Conservation (phyloP, 2,329 filamentous ascomycete species). For the Stachybotrys echinatus region DNA sequence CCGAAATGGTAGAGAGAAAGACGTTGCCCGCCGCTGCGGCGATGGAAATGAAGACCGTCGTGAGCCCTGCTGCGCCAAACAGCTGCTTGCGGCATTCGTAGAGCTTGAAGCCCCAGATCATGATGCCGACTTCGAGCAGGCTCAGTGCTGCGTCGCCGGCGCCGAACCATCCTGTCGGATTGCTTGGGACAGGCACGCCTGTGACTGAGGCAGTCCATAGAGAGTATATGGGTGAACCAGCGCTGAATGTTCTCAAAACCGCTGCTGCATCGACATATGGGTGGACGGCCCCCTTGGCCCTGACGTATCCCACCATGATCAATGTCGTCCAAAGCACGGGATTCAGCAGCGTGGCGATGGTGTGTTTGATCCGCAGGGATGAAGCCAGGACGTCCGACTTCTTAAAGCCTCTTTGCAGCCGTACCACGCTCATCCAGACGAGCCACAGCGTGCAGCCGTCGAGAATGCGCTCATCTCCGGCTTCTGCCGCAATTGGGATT, state of each 20-base stretch:
- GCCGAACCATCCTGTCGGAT: conserved; percentile 27
- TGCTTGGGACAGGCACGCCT: conserved; percentile 4
- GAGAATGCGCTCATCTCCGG: conserved; percentile 31
- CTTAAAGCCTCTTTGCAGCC: conserved; percentile 31
- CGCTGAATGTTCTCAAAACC: conserved; percentile 22
- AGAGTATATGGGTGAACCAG: conserved; percentile 26
- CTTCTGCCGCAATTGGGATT: conserved; percentile 30
- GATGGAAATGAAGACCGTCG: conserved; percentile 30
- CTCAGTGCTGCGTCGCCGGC: conserved; percentile 44
- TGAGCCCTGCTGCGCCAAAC: conserved; percentile 34
- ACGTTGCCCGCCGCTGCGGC: conserved; percentile 35
- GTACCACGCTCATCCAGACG: conserved; percentile 40
- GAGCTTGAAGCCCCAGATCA: conserved; percentile 49
- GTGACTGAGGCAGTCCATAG: conserved; percentile 24
- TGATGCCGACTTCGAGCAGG: conserved; percentile 44
- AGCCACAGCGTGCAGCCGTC: conserved; percentile 43
- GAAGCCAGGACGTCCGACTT: not conserved
- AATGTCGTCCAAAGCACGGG: conserved; percentile 43
- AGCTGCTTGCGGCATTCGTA: conserved; percentile 44
- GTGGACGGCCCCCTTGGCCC: conserved; percentile 29
- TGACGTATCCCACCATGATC: conserved; percentile 36
- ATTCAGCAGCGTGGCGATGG: conserved; percentile 37
- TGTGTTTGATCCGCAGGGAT: conserved; percentile 15
- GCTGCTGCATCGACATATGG: conserved; percentile 20
- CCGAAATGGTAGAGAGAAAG: conserved; percentile 32